phyloP scores from a whole-genome alignment of 2,329 filamentous ascomycete genomes.

The Cercospora sojina region DNA sequence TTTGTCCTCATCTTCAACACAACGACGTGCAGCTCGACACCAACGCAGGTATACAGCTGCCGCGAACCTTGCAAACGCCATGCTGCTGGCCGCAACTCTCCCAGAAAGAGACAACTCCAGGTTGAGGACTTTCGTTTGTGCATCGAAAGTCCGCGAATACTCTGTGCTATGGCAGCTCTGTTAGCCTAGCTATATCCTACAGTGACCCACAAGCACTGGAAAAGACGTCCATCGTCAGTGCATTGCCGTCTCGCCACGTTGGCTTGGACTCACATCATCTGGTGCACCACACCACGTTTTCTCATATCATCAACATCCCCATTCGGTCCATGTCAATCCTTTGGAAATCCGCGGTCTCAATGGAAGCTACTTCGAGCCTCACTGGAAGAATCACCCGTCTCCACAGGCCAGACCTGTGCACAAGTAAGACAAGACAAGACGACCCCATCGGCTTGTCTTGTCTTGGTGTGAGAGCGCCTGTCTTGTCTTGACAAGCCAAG shows the following conservation, averaged over 20 bases:
- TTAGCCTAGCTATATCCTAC: background rate
- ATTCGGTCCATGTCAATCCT: background rate
- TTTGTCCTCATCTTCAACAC: background rate
- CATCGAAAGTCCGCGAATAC: background rate
- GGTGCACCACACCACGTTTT: background rate
- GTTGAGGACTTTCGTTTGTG: background rate
- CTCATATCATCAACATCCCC: background rate
- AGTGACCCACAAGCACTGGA: background rate
- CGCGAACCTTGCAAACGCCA: background rate
- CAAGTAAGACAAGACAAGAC: too few species aligned
- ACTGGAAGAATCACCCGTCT: background rate
- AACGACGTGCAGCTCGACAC: background rate
- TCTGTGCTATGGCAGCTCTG: background rate
- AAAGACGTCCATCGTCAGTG: background rate
- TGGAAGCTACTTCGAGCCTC: background rate
- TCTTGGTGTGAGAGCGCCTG: too few species aligned
- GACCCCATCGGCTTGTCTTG: too few species aligned
- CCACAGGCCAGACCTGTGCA: background rate
- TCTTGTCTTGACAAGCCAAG: too few species aligned
- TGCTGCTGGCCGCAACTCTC: background rate
- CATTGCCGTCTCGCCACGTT: background rate
- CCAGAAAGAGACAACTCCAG: background rate
- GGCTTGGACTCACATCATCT: background rate
- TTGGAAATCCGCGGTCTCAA: background rate
- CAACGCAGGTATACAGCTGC: background rate